These are phyloP conservation scores for Beauveria pseudobassiana DNA, from an alignment of 2,329 filamentous ascomycete species.

Conservation along the genomic window DNA sequence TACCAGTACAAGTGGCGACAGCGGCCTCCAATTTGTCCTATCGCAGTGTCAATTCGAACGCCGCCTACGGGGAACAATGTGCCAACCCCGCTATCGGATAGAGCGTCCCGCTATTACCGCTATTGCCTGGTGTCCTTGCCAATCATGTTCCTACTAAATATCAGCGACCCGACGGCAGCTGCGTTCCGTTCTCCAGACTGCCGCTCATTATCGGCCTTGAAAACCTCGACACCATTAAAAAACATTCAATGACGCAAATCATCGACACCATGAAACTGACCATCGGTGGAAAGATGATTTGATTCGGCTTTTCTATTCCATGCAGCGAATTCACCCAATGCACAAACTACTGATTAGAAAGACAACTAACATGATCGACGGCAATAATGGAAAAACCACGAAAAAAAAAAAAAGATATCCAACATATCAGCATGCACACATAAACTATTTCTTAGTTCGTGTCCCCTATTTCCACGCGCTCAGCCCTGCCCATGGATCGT, in stretches of 20 bases:
- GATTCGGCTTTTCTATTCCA: background rate
- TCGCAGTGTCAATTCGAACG: background rate
- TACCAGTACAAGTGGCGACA: background rate
- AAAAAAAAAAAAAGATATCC: background rate
- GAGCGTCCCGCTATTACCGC: slow-evolving; percentile 8
- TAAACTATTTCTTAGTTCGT: background rate
- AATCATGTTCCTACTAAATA: background rate
- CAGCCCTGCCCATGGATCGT: slow-evolving; percentile 46
- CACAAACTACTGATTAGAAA: background rate
- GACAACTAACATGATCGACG: background rate
- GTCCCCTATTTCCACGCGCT: slow-evolving; percentile 41
- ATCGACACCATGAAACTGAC: background rate
- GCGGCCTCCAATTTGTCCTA: background rate
- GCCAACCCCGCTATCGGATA: background rate
- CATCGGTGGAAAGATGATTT: background rate
- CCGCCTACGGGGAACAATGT: background rate
- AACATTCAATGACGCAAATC: background rate
- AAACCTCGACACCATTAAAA: background rate
- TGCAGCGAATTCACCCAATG: background rate
- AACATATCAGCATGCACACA: background rate
- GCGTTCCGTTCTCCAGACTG: background rate
- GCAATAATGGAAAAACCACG: background rate
- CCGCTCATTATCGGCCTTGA: background rate
- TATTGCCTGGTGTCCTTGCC: background rate
- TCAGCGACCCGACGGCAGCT: background rate